Evolutionary conservation across 1,284 basidiomycete species (phyloP).

Genomic region (Porodaedalea pini): DNA sequence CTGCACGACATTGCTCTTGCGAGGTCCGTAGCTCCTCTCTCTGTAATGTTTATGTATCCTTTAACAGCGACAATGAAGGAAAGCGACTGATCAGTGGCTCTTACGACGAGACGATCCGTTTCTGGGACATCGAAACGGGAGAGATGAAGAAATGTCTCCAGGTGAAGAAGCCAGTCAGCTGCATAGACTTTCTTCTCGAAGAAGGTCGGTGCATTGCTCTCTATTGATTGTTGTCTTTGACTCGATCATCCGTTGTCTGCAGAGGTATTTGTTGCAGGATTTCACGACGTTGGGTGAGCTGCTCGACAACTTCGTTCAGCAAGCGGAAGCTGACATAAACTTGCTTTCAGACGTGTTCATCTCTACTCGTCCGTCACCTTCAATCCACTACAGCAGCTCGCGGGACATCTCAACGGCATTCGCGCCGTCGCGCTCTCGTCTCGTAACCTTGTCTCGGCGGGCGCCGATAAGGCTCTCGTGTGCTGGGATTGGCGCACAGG

Average conservation of each 20-base stretch:
- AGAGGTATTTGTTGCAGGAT: constrained; percentile 89
- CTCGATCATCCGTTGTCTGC: constrained; percentile 15
- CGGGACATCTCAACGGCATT: constrained; percentile 78
- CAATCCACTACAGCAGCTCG: constrained; percentile 77
- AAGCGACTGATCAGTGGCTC: constrained; percentile 83
- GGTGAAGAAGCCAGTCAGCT: constrained; percentile 85
- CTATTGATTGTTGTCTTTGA: neutral
- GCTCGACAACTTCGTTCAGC: neutral
- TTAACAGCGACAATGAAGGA: constrained; percentile 32
- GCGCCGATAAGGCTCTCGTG: constrained; percentile 85
- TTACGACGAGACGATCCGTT: constrained; percentile 87
- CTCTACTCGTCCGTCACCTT: constrained; percentile 80
- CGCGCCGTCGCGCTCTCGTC: constrained; percentile 84
- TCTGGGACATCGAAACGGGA: constrained; percentile 82
- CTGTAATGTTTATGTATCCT: neutral
- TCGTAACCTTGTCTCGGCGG: constrained; percentile 83
- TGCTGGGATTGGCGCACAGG: constrained; percentile 88
- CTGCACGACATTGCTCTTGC: constrained; percentile 78
- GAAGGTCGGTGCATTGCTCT: constrained; percentile 48
- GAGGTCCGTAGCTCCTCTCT: constrained; percentile 40
- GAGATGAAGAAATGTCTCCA: constrained; percentile 78
- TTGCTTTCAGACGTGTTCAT: constrained; percentile 60
- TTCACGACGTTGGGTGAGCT: constrained; percentile 83
- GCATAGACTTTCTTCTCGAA: constrained; percentile 81
- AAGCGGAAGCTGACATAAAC: neutral